Base-by-base conservation (phyloP, 352 stramenopile genomes). In the Phytophthora multivora region DNA sequence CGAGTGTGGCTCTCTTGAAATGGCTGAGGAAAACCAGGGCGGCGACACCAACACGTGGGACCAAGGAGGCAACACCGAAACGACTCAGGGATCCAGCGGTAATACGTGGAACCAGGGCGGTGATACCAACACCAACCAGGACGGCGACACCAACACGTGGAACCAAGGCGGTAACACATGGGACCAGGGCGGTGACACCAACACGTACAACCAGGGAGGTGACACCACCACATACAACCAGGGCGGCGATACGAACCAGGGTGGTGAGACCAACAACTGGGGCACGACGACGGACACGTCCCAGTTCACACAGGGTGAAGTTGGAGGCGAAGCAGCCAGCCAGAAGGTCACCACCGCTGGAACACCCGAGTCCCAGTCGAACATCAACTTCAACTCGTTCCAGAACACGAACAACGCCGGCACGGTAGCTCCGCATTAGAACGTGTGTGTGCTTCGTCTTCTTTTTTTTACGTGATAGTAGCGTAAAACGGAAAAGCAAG, bases 1-100 rank as follows among this genome's bases (percentile, higher is more conserved):
- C 15, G 57, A 65, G 30, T 65, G 50, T 38, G 59, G 51, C 4
- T 59, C 57, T 15, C 38, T 65, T 9, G 51, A 60, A n/a, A 67
- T 60, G 35, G 59, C 42, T 0, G 51, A 61, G 16, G 45, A 55
- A 19, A 25, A 67, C 33, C 35, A 40, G 15, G 5, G 7, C n/a
- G 41, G 35, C 2, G 33, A 39, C 3, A 51, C 26, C 11, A 55
- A 46, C 19, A 46, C 15, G n/a, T 43, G 21, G 26, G 10, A 31
- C 5, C 26, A 31, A 1, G 26, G 26, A 0, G 26, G 26, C 3
- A 25, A 56, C 6, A 56, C 25, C 19, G 11, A 36, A n/a, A n/a
- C n/a, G n/a, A n/a, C n/a, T n/a, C n/a, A n/a, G n/a, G n/a, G n/a
- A n/a, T n/a, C n/a, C n/a, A n/a, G n/a, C 11, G 35, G 35, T 11